Conservation (phyloP, 345 rosid species). For the Zanthoxylum bungeanum region DNA sequence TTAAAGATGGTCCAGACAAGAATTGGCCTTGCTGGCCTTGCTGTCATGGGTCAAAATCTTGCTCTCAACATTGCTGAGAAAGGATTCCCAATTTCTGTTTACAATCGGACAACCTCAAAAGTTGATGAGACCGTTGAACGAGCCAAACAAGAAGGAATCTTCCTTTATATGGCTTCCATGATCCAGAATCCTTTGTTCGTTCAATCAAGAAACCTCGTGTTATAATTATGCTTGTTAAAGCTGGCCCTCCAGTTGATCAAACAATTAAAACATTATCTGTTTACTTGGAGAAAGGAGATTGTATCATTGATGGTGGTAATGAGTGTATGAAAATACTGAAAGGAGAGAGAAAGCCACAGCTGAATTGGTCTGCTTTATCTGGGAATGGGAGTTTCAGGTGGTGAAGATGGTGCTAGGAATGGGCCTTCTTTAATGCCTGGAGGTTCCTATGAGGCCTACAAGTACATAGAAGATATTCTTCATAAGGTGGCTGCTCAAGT, state of each 20-base stretch:
- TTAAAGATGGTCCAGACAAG: conserved; percentile 25
- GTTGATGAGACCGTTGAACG: conserved; percentile 21
- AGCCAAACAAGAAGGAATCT: conserved; percentile 19
- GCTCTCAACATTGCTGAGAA: conserved; percentile 44
- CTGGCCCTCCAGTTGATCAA: conserved; percentile 18
- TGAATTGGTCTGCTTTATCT: conserved; percentile 33
- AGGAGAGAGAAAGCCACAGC: conserved; percentile 23
- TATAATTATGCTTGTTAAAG: conserved; percentile 20
- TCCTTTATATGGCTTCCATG: conserved; percentile 18
- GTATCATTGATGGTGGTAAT: conserved; percentile 21
- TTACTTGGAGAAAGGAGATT: conserved; percentile 18
- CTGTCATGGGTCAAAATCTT: conserved; percentile 47
- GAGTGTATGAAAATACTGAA: conserved; percentile 36
- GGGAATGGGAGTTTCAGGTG: conserved; percentile 49
- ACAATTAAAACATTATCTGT: conserved; percentile 18
- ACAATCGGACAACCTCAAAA: conserved; percentile 38
- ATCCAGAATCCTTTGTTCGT: conserved; percentile 16
- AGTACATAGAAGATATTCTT: conserved; percentile 30
- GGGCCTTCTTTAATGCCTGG: conserved; percentile 53
- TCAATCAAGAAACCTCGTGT: conserved; percentile 21
- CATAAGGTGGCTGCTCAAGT: conserved; percentile 46
- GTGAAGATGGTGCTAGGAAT: conserved; percentile 41
- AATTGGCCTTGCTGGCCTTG: conserved; percentile 43
- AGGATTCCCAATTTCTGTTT: conserved; percentile 44
- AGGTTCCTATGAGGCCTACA: conserved; percentile 37